Base-by-base conservation (phyloP, 2,329 filamentous ascomycete genomes). In the Pestalotiopsis sp. region DNA sequence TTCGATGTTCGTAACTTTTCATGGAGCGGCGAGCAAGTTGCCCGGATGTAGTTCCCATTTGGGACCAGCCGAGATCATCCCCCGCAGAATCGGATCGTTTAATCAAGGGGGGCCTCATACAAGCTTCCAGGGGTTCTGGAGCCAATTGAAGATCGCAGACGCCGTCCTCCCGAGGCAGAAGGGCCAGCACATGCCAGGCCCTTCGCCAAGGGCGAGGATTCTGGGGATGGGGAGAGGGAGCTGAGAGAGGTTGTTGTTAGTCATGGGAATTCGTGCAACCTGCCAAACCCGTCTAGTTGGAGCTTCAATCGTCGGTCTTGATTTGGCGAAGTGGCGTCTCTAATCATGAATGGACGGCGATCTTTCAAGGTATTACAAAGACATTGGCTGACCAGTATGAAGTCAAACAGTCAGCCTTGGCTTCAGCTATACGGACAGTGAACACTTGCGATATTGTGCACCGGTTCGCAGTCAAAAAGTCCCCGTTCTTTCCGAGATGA, bases 11-110 rank as follows among this genome's bases (percentile, higher is more conserved):
- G 23, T 23, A 66, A 60, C n/a, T 13, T 60, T 52, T 23, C 27
- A 39, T 23, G 36, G 55, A 45, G 25, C 23, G 49, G 12, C 25
- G 63, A 65, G 49, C 38, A 45, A 49, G 27, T 17, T 11, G 25
- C 23, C 12, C 63, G 64, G 64, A 60, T 60, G 64, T 60, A 36
- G 20, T 59, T 17, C 64, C 64, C 27, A n/a, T 74, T 85, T 81
- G 52, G 75, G 74, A 76, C 81, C 79, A 31, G 75, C 72, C 59
- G 57, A 63, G 64, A 36, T 41, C 36, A 67, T 62, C 65, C 65
- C 57, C 65, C 65, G 65, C 65, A 67, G 61, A 25, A 25, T 13
- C 41, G 23, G 65, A 36, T 38, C 39, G 27, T 25, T 36, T 20
- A 17, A 14, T 38, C 39, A 36, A 58, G 65, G 65, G 20, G 31